phyloP scores from a whole-genome alignment of 345 rosid genomes.

The Brassica rapa region DNA sequence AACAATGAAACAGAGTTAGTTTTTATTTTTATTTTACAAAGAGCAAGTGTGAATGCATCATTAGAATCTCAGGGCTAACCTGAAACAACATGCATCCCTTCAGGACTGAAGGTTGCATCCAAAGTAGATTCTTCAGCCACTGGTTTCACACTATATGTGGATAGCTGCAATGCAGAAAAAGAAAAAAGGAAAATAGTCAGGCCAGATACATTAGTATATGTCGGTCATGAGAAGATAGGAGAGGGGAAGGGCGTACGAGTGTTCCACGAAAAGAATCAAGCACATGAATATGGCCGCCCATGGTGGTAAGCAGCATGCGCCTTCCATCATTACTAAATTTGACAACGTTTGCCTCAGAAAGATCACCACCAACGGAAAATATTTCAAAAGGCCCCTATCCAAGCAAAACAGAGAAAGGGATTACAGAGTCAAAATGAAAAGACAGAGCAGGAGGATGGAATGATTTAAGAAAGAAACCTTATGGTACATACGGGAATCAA shows the following conservation, averaged over 20 bases:
- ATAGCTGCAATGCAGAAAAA: constrained; percentile 51
- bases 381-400: constrained; percentile 85
- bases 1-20: constrained; percentile 2
- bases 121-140: constrained; percentile 74
- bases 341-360: constrained; percentile 81
- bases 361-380: constrained; percentile 85
- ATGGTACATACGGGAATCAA: constrained; percentile 89
- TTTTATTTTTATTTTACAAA: background rate
- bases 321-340: constrained; percentile 93
- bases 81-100: constrained; percentile 88
- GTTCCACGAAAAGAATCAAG: constrained; percentile 95
- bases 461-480: constrained; percentile 58
- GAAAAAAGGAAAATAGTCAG: background rate
- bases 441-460: background rate
- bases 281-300: constrained; percentile 86
- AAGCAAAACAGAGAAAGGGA: constrained; percentile 1
- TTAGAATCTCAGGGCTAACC: constrained; percentile 45
- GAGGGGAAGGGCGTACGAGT: constrained; percentile 49
- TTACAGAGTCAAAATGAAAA: background rate
- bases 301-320: constrained; percentile 90
- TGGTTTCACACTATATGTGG: constrained; percentile 83
- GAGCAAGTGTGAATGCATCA: background rate
- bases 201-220: constrained; percentile 4
- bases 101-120: constrained; percentile 97
- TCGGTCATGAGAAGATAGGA: background rate